Percentiles rank a stretch among this genome's conserved stretches.
These are phyloP conservation scores for Fusarium brevicatenulatum DNA, from an alignment of 2,329 filamentous ascomycete genomes.

Conservation along the genomic window DNA sequence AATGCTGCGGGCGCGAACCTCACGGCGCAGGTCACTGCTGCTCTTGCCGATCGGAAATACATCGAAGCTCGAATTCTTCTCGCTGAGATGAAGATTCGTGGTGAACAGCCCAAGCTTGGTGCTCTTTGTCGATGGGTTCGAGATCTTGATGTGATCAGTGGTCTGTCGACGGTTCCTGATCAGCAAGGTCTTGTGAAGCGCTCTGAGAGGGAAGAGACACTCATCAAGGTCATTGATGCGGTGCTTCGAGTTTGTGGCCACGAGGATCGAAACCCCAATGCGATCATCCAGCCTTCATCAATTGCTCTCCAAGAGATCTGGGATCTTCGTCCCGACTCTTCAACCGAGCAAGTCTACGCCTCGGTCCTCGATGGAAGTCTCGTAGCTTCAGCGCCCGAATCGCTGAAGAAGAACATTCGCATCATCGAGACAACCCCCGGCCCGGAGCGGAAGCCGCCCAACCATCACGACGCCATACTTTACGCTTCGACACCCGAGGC, in stretches of 20 bases:
- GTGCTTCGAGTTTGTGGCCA: slow-evolving; percentile 72
- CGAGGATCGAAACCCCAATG: slow-evolving; percentile 60
- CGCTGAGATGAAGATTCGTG: slow-evolving; percentile 75
- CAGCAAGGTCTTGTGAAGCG: slow-evolving; percentile 52
- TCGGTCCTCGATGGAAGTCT: slow-evolving; percentile 69
- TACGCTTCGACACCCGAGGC: slow-evolving; percentile 69
- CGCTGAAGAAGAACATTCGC: slow-evolving; percentile 57
- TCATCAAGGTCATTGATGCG: slow-evolving; percentile 70
- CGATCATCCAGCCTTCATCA: slow-evolving; percentile 47
- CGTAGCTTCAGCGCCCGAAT: slow-evolving; percentile 52
- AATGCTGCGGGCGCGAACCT: slow-evolving; percentile 70
- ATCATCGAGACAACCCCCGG: slow-evolving; percentile 71
- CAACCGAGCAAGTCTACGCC: slow-evolving; percentile 61
- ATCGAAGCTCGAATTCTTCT: slow-evolving; percentile 72
- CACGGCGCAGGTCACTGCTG: slow-evolving; percentile 72
- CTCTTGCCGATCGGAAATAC: slow-evolving; percentile 72
- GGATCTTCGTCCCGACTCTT: slow-evolving; percentile 62
- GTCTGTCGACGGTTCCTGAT: slow-evolving; percentile 66
- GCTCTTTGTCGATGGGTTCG: slow-evolving; percentile 78
- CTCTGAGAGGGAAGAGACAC: slow-evolving; percentile 60
- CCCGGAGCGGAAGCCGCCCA: slow-evolving; percentile 71
- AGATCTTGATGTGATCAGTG: slow-evolving; percentile 75
- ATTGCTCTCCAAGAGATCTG: slow-evolving; percentile 70
- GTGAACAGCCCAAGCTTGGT: slow-evolving; percentile 72
- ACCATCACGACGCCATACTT: slow-evolving; percentile 72